phyloP scores from a whole-genome alignment of 2,329 filamentous ascomycete genomes.

The Beauveria australis region DNA sequence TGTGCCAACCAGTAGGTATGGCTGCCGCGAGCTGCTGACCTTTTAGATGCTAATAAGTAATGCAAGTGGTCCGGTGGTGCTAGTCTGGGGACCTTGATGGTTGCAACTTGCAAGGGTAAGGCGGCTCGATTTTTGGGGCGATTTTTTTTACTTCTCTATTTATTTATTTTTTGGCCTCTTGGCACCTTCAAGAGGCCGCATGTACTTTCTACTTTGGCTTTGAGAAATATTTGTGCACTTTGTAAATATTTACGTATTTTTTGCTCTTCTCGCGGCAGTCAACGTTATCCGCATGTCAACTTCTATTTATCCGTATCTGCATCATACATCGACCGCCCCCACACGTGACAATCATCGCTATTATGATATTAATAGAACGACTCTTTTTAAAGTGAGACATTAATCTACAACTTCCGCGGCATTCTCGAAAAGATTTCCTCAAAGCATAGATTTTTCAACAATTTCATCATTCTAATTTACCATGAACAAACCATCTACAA shows the following conservation, averaged over 20 bases:
- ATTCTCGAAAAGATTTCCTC: too few relatives aligned
- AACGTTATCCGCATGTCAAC: too few relatives aligned
- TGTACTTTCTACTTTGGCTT: not conserved
- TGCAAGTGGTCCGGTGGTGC: not conserved
- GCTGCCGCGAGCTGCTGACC: constrained; percentile 2
- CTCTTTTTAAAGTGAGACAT: too few relatives aligned
- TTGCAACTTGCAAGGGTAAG: not conserved
- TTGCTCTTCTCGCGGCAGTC: too few relatives aligned
- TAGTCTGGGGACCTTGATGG: constrained; percentile 8
- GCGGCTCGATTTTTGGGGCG: not conserved
- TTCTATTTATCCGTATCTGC: too few relatives aligned
- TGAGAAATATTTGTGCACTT: too few relatives aligned
- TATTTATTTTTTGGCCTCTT: not conserved
- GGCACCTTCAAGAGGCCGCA: not conserved
- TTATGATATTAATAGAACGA: too few relatives aligned
- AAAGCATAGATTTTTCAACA: not conserved
- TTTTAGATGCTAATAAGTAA: constrained; percentile 1
- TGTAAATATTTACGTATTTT: too few relatives aligned
- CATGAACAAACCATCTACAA: not conserved
- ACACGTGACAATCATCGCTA: too few relatives aligned
- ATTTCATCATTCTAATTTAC: not conserved
- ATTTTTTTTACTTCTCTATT: not conserved
- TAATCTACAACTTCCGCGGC: too few relatives aligned
- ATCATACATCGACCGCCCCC: too few relatives aligned
- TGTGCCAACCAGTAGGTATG: not conserved